These are phyloP conservation scores for Musa schizocarpa DNA, from an alignment of 176 grass and related monocot genomes.

Conservation along the genomic window DNA sequence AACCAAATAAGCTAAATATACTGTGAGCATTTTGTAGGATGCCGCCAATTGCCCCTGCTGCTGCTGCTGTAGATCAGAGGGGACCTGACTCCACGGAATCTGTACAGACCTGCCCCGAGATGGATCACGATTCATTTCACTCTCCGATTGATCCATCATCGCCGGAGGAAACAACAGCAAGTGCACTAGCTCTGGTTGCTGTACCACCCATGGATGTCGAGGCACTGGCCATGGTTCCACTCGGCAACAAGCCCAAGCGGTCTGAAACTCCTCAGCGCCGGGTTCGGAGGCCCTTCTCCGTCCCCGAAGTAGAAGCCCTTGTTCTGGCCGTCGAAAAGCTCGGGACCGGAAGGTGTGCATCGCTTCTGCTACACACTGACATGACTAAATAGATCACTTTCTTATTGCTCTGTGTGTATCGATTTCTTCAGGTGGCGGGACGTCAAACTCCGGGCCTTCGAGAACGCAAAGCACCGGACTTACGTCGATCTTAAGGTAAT, in stretches of 20 bases:
- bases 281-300: slow-evolving; percentile 57
- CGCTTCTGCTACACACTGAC: background rate
- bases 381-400: background rate
- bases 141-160: slow-evolving; percentile 31
- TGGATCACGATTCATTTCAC: slow-evolving; percentile 36
- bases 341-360: slow-evolving; percentile 70
- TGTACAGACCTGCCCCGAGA: slow-evolving; percentile 28
- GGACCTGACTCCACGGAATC: slow-evolving; percentile 12
- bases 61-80: slow-evolving; percentile 23
- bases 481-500: slow-evolving; percentile 92
- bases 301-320: slow-evolving; percentile 60
- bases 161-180: slow-evolving; percentile 22
- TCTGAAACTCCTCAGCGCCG: slow-evolving; percentile 46
- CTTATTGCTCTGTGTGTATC: background rate
- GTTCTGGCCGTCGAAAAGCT: slow-evolving; percentile 64
- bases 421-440: slow-evolving; percentile 60
- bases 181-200: slow-evolving; percentile 35
- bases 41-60: slow-evolving; percentile 18
- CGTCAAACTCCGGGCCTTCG: slow-evolving; percentile 66
- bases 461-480: slow-evolving; percentile 55
- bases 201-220: slow-evolving; percentile 21
- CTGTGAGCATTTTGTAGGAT: slow-evolving; percentile 22
- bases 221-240: slow-evolving; percentile 35
- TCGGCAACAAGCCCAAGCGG: slow-evolving; percentile 27
- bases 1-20: background rate